Conservation (phyloP, 108 stramenopile species). For the Fistulifera solaris region DNA sequence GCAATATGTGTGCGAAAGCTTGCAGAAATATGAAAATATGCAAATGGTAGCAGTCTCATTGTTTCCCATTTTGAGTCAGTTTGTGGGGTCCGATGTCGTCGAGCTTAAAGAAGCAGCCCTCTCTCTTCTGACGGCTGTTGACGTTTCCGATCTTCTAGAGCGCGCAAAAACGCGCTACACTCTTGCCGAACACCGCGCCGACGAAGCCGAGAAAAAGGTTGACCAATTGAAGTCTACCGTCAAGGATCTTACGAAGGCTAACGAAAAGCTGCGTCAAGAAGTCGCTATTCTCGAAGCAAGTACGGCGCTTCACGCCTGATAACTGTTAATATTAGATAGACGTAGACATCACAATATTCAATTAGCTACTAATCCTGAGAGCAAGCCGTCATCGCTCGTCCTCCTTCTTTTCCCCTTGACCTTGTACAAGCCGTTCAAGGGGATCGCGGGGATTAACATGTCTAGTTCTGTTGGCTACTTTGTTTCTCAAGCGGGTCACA, state of each 20-base stretch:
- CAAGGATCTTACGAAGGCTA: conserved; percentile 39
- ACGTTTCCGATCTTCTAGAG: conserved; percentile 31
- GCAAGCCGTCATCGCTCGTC: no score
- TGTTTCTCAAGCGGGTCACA: no score
- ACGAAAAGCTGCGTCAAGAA: conserved; percentile 27
- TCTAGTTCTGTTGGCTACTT: no score
- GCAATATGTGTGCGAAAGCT: conserved; percentile 26
- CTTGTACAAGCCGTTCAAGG: no score
- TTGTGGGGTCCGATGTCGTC: conserved; percentile 36
- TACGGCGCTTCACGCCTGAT: neutral
- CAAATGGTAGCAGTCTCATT: conserved; percentile 37
- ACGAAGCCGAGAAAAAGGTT: conserved; percentile 23
- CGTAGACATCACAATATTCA: no score
- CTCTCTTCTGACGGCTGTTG: conserved; percentile 27
- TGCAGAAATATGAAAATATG: conserved; percentile 33
- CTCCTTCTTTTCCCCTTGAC: no score
- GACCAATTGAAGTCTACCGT: conserved; percentile 20
- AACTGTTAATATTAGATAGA: neutral
- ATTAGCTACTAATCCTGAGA: no score
- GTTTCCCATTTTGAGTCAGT: conserved; percentile 48
- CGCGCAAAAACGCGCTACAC: conserved; percentile 34
- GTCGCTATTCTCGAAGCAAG: conserved; percentile 9
- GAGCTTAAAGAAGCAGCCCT: conserved; percentile 44
- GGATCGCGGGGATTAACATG: no score
- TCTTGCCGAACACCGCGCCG: conserved; percentile 37